phyloP scores from a whole-genome alignment of 2,329 filamentous ascomycete species.

The Aureobasidium sp. region DNA sequence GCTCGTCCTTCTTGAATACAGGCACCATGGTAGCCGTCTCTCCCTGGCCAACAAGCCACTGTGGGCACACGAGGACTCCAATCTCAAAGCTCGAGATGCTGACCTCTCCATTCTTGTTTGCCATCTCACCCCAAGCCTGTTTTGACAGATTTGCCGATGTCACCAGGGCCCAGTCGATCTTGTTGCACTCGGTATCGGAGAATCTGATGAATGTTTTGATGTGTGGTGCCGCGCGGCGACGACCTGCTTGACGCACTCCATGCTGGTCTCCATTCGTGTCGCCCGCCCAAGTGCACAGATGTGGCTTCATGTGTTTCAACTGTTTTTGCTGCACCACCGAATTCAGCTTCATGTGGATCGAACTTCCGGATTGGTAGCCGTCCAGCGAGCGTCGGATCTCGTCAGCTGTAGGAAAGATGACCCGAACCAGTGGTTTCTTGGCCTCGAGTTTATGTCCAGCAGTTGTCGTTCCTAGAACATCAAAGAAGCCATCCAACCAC shows the following conservation, averaged over 20 bases:
- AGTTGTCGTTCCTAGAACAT: slow-evolving; percentile 24
- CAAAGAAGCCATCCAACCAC: slow-evolving; percentile 62
- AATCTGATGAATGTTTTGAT: slow-evolving; percentile 83
- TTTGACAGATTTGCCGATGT: slow-evolving; percentile 90
- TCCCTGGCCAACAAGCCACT: slow-evolving; percentile 32
- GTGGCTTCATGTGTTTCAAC: slow-evolving; percentile 60
- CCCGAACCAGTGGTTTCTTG: slow-evolving; percentile 50
- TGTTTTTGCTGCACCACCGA: slow-evolving; percentile 66
- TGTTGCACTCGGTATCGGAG: slow-evolving; percentile 25
- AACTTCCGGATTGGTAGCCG: slow-evolving; percentile 69
- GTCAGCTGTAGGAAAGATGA: slow-evolving; percentile 74
- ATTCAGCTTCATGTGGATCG: slow-evolving; percentile 75
- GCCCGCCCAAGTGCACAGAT: slow-evolving; percentile 71
- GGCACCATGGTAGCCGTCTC: slow-evolving; percentile 54
- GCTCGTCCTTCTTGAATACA: slow-evolving; percentile 57
- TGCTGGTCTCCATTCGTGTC: slow-evolving; percentile 33
- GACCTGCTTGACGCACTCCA: slow-evolving; percentile 45
- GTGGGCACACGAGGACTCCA: slow-evolving; percentile 78
- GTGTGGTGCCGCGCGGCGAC: slow-evolving; percentile 69
- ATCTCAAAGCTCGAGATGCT: slow-evolving; percentile 76
- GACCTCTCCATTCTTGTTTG: slow-evolving; percentile 52
- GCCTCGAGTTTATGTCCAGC: not conserved
- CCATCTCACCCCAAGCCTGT: slow-evolving; percentile 75
- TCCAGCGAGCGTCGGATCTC: slow-evolving; percentile 72
- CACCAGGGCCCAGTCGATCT: slow-evolving; percentile 76